Evolutionary conservation across 176 grass and related monocot species (phyloP), one percentile per base, ranked within the genome.

Genomic region (Zizania latifolia): DNA sequence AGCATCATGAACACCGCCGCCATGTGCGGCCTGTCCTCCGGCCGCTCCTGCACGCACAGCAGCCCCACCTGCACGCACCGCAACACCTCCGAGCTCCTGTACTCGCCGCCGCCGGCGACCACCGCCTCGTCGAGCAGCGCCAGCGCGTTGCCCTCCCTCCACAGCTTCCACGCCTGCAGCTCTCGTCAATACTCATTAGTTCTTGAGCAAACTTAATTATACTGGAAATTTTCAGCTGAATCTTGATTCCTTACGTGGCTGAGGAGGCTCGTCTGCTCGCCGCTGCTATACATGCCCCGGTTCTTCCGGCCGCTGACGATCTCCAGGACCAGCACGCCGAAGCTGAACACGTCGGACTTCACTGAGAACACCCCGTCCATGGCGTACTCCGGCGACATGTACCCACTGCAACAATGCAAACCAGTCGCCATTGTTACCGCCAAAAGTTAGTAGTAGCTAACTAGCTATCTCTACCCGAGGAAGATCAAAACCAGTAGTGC

Each of bases 321-420:
- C 78, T 93, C 87, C 4, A 90, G 79, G n/a, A 93, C 72, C 68
- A 97, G 68, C 58, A 97, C 93, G 4, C 93, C 90, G 39, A 88
- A 97, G 79, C 93, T 90, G 79, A 93, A 97, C 62, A 93, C 87
- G 54, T 97, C 93, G 1, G 90, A 91, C 75, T 97, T 97, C 22
- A 89, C 87, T 27, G 90, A 97, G 81, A 97, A 97, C n/a, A 87
- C 39, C 26, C 94, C 94, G 58, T 91, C 83, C 88, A 93, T 91
- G 3, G 90, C 94, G 65, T 97, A 97, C 69, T 97, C 90, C 3
- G 94, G 94, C 0, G 90, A 91, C 93, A 97, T 97, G 81, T 97
- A 97, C 57, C 94, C 94, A 61, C 94, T 93, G 74, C 78, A 75
- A 1, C 35, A 3, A 13, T 10, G 14, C 46, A 22, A 4, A 5